phyloP scores from a whole-genome alignment of 805 yeast genomes.

The Yarrowia yakushimensis region DNA sequence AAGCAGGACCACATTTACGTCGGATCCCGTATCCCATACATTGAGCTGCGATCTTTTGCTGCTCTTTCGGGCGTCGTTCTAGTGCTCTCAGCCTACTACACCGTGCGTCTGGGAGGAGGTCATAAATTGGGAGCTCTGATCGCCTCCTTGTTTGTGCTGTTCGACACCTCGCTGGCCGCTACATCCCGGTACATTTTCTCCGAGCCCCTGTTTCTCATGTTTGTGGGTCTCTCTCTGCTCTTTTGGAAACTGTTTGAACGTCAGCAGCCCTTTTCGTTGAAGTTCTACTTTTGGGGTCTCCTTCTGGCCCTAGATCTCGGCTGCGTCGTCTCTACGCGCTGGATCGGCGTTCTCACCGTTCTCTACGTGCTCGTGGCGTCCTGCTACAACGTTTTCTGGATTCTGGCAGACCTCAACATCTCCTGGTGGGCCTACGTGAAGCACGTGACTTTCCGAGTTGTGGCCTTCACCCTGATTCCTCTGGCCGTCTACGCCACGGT shows the following conservation, averaged over 20 bases:
- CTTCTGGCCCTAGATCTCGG: conserved; percentile 45
- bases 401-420: conserved; percentile 54
- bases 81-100: conserved; percentile 45
- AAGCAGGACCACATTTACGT: conserved; percentile 38
- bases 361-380: conserved; percentile 47
- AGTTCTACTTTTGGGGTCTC: conserved; percentile 46
- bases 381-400: conserved; percentile 49
- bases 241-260: conserved; percentile 43
- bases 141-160: conserved; percentile 44
- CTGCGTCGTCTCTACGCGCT: conserved; percentile 48
- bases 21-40: conserved; percentile 38
- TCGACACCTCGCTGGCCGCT: conserved; percentile 53
- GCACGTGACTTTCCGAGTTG: conserved; percentile 38
- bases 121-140: conserved; percentile 43
- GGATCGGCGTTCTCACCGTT: conserved; percentile 53
- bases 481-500: conserved; percentile 46
- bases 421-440: conserved; percentile 35
- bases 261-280: conserved; percentile 38
- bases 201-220: conserved; percentile 35
- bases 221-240: conserved; percentile 40
- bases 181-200: conserved; percentile 44
- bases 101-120: conserved; percentile 47
- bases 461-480: conserved; percentile 47
- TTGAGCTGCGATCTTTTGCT: conserved; percentile 46
- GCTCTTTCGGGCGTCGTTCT: conserved; percentile 46